Evolutionary conservation across 805 yeast species (phyloP).

Genomic region (Yamadazyma endophytica): DNA sequence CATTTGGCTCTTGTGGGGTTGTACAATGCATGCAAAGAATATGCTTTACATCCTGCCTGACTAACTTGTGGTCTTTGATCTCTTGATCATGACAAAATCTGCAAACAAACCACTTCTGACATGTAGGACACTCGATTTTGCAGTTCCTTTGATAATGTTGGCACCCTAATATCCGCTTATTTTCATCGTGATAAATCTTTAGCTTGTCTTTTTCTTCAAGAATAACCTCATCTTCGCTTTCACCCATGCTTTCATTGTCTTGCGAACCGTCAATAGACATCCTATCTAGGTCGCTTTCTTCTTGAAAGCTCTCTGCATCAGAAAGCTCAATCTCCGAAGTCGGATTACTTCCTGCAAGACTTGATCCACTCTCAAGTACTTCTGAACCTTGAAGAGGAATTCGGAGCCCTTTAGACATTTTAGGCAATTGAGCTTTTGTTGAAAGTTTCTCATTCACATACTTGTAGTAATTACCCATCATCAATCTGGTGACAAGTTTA

Average conservation of each 20-base stretch:
- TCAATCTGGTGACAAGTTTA: conserved; percentile 54
- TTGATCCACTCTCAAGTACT: too few species aligned
- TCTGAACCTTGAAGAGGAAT: too few species aligned
- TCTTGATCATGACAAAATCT: conserved; percentile 80
- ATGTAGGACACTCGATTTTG: conserved; percentile 74
- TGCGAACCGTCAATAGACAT: background rate
- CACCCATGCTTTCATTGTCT: conserved; percentile 8
- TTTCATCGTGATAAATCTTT: conserved; percentile 45
- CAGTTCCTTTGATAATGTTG: conserved; percentile 79
- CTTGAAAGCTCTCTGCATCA: conserved; percentile 8
- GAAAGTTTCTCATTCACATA: conserved; percentile 34
- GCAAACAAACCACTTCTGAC: conserved; percentile 75
- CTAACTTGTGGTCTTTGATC: conserved; percentile 51
- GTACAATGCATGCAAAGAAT: conserved; percentile 80
- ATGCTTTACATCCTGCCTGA: conserved; percentile 56
- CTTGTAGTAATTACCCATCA: conserved; percentile 65
- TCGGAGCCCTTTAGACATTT: too few species aligned
- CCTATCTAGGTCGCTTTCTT: conserved; percentile 5
- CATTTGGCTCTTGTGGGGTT: conserved; percentile 68
- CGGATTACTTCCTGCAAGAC: too few species aligned
- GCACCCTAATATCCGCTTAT: conserved; percentile 62
- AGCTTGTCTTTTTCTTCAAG: conserved; percentile 44
- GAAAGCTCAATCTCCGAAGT: conserved; percentile 13
- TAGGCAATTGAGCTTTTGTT: conserved; percentile 5
- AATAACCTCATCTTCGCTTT: conserved; percentile 38